Evolutionary conservation across 176 grass and related monocot genomes (phyloP), one percentile per base, ranked within the genome.

Genomic region (Otatea glauca): DNA sequence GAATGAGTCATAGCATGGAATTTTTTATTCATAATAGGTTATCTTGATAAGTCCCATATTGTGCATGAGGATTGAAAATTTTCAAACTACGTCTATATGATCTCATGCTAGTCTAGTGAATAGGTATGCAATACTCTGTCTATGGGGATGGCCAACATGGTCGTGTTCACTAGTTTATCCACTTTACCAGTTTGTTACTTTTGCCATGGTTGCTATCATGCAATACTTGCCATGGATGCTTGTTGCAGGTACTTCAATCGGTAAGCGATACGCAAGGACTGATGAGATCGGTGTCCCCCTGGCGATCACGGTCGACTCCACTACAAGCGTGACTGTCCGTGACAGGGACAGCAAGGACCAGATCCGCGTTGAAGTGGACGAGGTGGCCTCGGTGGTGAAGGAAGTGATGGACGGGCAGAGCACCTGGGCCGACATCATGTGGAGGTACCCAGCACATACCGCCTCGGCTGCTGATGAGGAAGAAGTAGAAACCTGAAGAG

Each of bases 381-480:
- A 94, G 86, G 95, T 94, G 58, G 92, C 89, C 54, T 91, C 68
- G 2, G 87, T 94, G 16, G 86, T 94, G 70, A 98, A 98, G 70
- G 88, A 88, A 78, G 81, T 93, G 42, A 91, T 68, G 0, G 91
- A 98, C 9, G 91, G 95, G 35, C 78, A 92, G 66, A 93, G 86
- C 69, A 97, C 95, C 68, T 97, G 95, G 95, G 95, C 88, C 0
- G 92, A 97, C 74, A 88, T 97, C 82, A 85, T 94, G 95, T 91
- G 95, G 95, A 88, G 87, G 69, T 97, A 86, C 79, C 95, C 95
- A 12, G 51, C 88, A 16, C 90, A 90, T 68, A 80, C 81, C 0
- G 9, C 80, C 29, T 72, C 86, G 0, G 9, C 68, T 2, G 72
- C 88, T 3, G 85, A 94, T 0, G 91, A 95, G 81, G 77, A 91